Conservation (phyloP, 768 basidiomycete genomes). For the Lentinula sp. region DNA sequence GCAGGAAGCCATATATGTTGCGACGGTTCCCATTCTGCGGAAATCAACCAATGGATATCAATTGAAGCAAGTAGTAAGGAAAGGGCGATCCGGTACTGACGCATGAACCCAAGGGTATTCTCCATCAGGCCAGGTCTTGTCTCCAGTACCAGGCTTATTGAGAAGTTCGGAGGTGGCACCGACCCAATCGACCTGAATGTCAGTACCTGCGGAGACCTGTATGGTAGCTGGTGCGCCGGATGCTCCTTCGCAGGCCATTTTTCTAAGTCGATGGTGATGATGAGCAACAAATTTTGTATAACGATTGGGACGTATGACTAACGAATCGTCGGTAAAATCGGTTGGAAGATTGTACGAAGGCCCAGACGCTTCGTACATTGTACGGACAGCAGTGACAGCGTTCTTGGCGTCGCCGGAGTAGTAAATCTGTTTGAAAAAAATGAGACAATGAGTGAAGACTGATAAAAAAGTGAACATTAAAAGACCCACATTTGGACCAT, state of each 20-base stretch:
- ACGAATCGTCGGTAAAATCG: constrained; percentile 15
- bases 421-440: constrained; percentile 9
- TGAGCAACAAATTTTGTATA: neutral
- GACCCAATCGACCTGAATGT: constrained; percentile 13
- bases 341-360: constrained; percentile 12
- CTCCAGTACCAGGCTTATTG: constrained; percentile 14
- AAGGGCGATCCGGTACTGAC: constrained; percentile 4
- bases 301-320: neutral
- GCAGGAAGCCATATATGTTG: constrained; percentile 19
- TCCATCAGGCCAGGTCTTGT: constrained; percentile 3
- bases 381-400: constrained; percentile 13
- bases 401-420: constrained; percentile 12
- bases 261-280: neutral
- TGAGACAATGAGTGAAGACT: neutral
- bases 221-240: constrained; percentile 13
- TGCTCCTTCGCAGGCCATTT: constrained; percentile 18
- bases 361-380: constrained; percentile 15
- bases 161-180: constrained; percentile 17
- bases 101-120: constrained; percentile 20
- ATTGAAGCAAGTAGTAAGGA: neutral
- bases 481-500: constrained; percentile 13
- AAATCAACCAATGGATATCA: neutral
- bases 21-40: constrained; percentile 16
- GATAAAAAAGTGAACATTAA: neutral
- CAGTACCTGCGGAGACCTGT: constrained; percentile 12